Base-by-base conservation (phyloP, 176 grass and related monocot genomes). In the Thinopyrum elongatum region DNA sequence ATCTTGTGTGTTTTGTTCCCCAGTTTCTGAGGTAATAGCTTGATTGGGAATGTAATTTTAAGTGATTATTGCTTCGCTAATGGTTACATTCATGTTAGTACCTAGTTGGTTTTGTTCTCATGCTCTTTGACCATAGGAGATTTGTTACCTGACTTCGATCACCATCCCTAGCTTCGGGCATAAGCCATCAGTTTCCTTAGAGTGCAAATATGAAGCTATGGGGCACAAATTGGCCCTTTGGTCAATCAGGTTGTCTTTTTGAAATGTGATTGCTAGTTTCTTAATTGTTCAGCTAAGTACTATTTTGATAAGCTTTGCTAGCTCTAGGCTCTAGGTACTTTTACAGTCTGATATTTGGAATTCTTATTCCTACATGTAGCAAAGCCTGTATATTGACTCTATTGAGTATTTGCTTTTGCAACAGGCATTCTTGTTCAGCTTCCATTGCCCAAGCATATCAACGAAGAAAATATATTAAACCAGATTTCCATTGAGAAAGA, bases 341-440 rank as follows among this genome's bases (percentile, higher is more conserved):
- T 31, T 65, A 44, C 0, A 30, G 13, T 85, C 10, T 65, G 11
- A 60, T 29, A 39, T 61, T 42, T 29, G 7, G 28, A 19, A 38
- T 38, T 60, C 31, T 63, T 78, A 22, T 36, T 87, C 66, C 22
- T 68, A 9, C 10, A 25, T 80, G 14, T 28, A 44, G 62, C 12
- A 17, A 80, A 76, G 22, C 46, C 44, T 49, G 41, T 51, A 51
- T 58, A 72, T 31, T 90, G 2, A 31, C 27, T 71, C 14, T 47
- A 78, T 13, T 16, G 70, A 65, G 65, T 26, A 12, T 89, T 26
- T 85, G 28, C 68, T 78, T 70, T 38, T 38, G 0, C 86, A 70
- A 25, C 70, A 98, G 96, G 96, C 5, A 95, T 98, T 80, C 90
- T 98, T 8, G 93, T 98, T 83, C 96, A 98, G 66, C 93, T 98